Base-by-base conservation (phyloP, 1,139 yeast species). In the Zygosaccharomyces sapae region DNA sequence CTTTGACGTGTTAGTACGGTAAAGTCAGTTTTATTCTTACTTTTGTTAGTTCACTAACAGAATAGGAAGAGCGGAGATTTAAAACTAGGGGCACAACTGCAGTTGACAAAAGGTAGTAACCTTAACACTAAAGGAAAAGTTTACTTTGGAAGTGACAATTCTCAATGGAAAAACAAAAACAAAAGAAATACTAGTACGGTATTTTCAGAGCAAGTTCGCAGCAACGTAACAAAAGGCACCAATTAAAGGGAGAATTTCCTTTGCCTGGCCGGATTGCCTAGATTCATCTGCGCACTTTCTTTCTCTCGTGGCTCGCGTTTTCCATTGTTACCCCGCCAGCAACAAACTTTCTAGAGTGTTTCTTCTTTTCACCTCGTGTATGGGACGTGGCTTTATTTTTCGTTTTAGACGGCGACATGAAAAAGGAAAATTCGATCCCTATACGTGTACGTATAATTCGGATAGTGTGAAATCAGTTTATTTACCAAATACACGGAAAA, bases 11-110 rank as follows among this genome's bases (percentile, higher is more conserved):
- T 25, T 16, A 5, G 34, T 38, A 24, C 24, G 30, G 41, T 22
- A 33, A 25, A 18, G 19, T 29, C 16, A 38, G 33, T 27, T 13
- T 38, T 16, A 12, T 38, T 16, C 18, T 38, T 38, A 27, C 25
- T 38, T 9, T 13, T 27, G 41, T 18, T 31, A 10, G 34, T 31
- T 31, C 9, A n/a, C 9, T 38, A 38, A 38, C 41, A 38, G 41
- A 38, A 38, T 29, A 38, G 41, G 41, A 38, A 38, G 13, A 38
- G 22, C 33, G 41, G 41, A 38, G 20, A 27, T 18, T 29, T 29
- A 38, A 27, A 13, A 38, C 34, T 18, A 38, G 25, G 34, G 41
- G 34, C 18, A 24, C 31, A 13, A 13, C 18, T 19, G 13, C 8
- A 36, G 27, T 22, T 22, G 38, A 25, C 34, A 31, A 31, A 38